Percentiles rank a stretch among this genome's conserved stretches.
These are phyloP conservation scores for Prinsepia uniflora DNA, from an alignment of 306 rosid genomes.

Conservation along the genomic window DNA sequence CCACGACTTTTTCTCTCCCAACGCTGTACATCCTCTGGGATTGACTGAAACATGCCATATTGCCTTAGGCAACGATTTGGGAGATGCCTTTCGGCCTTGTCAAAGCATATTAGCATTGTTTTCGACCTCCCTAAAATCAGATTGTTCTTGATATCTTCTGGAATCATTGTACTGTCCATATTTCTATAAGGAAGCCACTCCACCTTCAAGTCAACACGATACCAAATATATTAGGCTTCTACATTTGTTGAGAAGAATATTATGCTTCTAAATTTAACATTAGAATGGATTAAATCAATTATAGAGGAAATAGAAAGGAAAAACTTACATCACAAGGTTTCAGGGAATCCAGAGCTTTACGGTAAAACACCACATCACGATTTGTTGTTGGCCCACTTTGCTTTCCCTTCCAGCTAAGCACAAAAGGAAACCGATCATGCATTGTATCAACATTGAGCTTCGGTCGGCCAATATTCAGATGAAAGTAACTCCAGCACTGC, in stretches of 20 bases:
- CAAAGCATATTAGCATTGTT: conserved; percentile 96
- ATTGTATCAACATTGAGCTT: conserved; percentile 72
- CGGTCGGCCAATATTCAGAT: conserved; percentile 92
- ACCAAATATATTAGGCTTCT: conserved; percentile 25
- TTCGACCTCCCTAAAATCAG: conserved; percentile 77
- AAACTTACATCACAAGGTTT: conserved; percentile 78
- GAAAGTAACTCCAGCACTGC: conserved; percentile 99
- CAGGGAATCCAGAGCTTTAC: conserved; percentile 90
- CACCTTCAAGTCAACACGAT: conserved; percentile 50
- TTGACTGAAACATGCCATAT: conserved; percentile 78
- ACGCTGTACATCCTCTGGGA: conserved; percentile 85
- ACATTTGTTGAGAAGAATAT: conserved; percentile 6
- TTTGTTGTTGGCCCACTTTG: conserved; percentile 96
- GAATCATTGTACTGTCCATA: conserved; percentile 76
- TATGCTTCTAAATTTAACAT: conserved; percentile 17
- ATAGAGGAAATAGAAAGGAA: conserved; percentile 1
- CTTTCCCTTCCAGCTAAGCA: conserved; percentile 95
- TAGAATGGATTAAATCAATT: conserved; percentile 5
- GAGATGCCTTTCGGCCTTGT: conserved; percentile 99
- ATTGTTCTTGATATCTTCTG: conserved; percentile 71
- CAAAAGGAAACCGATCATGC: conserved; percentile 89
- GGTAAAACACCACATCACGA: conserved; percentile 94
- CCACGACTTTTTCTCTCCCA: conserved; percentile 99
- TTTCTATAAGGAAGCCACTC: conserved; percentile 97
- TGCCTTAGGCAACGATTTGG: conserved; percentile 90